Conservation (phyloP, 2,329 filamentous ascomycete genomes). For the Cladosporium austrohemisphaericum region DNA sequence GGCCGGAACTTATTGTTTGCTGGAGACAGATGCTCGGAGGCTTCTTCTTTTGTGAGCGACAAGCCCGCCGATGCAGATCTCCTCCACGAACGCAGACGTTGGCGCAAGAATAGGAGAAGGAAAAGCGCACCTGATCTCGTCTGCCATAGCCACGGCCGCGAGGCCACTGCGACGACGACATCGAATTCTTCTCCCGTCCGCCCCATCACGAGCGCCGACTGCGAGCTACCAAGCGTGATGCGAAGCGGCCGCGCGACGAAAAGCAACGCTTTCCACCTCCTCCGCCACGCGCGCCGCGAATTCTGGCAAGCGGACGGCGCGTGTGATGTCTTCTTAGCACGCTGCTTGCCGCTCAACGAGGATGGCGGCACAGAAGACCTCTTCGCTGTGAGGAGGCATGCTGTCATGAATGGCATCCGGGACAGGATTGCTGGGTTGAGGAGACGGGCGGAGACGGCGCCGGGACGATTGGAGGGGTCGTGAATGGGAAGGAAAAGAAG, state of each 20-base stretch:
- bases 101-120: conserved; percentile 5
- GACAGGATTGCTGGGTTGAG: conserved; percentile 23
- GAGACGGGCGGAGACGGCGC: conserved; percentile 22
- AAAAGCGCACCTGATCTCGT: conserved; percentile 10
- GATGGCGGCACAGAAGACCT: neutral
- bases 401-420: conserved; percentile 23
- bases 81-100: conserved; percentile 8
- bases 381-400: conserved; percentile 14
- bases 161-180: neutral
- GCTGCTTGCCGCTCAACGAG: neutral
- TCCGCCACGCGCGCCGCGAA: conserved; percentile 11
- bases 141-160: neutral
- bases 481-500: no score
- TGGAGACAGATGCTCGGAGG: no score
- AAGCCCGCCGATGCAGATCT: neutral
- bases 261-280: conserved; percentile 16
- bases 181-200: no score
- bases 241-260: neutral
- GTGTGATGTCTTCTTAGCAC: conserved; percentile 15
- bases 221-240: neutral
- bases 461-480: conserved; percentile 18
- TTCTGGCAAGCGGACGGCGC: conserved; percentile 18
- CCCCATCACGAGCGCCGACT: neutral
- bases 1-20: no score
- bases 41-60: no score